Conservation (phyloP, 768 basidiomycete genomes). For the Gautieria morchelliformis region DNA sequence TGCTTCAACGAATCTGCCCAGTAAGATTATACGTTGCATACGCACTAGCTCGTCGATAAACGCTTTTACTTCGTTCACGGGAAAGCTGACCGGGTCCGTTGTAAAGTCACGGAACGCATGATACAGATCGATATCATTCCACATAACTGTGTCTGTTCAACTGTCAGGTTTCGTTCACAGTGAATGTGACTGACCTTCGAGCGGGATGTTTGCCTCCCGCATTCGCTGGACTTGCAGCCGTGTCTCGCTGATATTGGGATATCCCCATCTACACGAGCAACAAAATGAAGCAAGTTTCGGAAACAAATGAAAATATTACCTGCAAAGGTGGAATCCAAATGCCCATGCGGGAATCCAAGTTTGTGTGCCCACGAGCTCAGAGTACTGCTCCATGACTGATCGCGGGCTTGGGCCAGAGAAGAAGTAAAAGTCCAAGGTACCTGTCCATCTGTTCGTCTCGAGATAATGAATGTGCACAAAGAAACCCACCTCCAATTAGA, state of each 20-base stretch:
- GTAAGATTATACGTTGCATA: constrained; percentile 11
- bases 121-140: constrained; percentile 73
- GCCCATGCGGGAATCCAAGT: constrained; percentile 68
- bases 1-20: constrained; percentile 8
- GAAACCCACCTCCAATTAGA: constrained; percentile 63
- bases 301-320: not conserved
- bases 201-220: constrained; percentile 64
- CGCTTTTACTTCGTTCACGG: constrained; percentile 37
- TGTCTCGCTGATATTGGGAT: constrained; percentile 44
- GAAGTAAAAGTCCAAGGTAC: constrained; percentile 68
- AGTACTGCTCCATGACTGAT: constrained; percentile 64
- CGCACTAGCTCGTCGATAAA: constrained; percentile 52
- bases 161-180: not conserved
- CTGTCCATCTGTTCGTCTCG: not conserved
- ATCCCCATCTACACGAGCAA: constrained; percentile 34
- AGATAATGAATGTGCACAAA: constrained; percentile 27
- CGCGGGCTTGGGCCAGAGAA: constrained; percentile 40
- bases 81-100: constrained; percentile 53
- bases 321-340: constrained; percentile 64
- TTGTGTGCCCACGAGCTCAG: constrained; percentile 54
- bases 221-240: constrained; percentile 43
- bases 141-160: constrained; percentile 40
- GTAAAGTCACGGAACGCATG: constrained; percentile 64
- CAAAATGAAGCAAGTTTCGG: not conserved
- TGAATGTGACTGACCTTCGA: constrained; percentile 43